These are phyloP conservation scores for Aspergillus clavatus DNA, from an alignment of 2,329 filamentous ascomycete species.

Conservation along the genomic window DNA sequence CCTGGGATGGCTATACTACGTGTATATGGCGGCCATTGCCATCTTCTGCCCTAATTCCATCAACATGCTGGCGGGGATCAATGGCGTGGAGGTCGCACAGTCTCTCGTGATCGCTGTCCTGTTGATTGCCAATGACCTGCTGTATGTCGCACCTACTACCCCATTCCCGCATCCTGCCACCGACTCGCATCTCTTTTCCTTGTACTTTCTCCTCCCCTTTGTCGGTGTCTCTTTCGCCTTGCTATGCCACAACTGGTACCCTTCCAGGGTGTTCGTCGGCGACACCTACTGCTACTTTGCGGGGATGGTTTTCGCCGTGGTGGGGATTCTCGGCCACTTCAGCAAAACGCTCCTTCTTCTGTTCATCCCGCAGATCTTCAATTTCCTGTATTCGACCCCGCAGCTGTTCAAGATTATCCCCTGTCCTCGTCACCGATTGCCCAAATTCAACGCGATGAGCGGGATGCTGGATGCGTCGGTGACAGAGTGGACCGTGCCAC, in stretches of 20 bases:
- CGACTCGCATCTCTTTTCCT: constrained; percentile 91
- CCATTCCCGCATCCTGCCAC: constrained; percentile 88
- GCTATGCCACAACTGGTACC: constrained; percentile 91
- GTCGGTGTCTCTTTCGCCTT: constrained; percentile 85
- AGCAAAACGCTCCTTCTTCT: constrained; percentile 92
- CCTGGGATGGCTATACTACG: constrained; percentile 79
- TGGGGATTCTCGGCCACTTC: constrained; percentile 95
- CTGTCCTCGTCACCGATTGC: constrained; percentile 87
- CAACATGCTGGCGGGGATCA: constrained; percentile 99
- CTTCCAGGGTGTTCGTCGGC: constrained; percentile 89
- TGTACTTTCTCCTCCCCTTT: constrained; percentile 92
- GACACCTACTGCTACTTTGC: constrained; percentile 99
- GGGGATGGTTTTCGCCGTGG: constrained; percentile 97
- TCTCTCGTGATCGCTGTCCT: constrained; percentile 84
- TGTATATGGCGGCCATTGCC: constrained; percentile 92
- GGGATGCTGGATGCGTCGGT: constrained; percentile 82
- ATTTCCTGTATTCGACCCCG: constrained; percentile 89
- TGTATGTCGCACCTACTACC: constrained; percentile 72
- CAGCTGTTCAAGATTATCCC: constrained; percentile 87
- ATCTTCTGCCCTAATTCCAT: constrained; percentile 99
- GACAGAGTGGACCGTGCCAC: constrained; percentile 71
- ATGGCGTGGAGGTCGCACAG: constrained; percentile 94
- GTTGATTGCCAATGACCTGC: constrained; percentile 76
- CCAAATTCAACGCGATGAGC: constrained; percentile 78
- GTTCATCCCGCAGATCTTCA: constrained; percentile 90